Evolutionary conservation across 2,329 filamentous ascomycete species (phyloP).

Genomic region (Paracorniculantispora psalliotae): DNA sequence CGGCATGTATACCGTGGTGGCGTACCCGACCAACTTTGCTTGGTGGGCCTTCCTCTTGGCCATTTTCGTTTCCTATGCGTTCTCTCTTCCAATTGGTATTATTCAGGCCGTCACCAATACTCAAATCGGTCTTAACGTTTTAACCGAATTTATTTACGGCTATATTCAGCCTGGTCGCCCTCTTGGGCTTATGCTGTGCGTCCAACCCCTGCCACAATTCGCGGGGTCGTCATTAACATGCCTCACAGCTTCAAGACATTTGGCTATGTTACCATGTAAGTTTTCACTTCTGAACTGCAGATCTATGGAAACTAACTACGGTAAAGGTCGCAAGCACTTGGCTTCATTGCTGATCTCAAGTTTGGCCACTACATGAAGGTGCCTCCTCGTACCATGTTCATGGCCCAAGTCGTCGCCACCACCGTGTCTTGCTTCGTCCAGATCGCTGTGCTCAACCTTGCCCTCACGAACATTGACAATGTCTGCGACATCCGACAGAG

Average conservation of each 20-base stretch:
- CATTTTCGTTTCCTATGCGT: constrained; percentile 58
- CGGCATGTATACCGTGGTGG: constrained; percentile 50
- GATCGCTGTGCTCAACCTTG: constrained; percentile 58
- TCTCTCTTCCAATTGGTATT: constrained; percentile 63
- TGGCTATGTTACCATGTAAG: constrained; percentile 55
- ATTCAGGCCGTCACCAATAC: constrained; percentile 67
- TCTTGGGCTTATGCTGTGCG: constrained; percentile 66
- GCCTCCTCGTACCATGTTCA: constrained; percentile 62
- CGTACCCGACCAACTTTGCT: constrained; percentile 60
- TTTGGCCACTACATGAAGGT: constrained; percentile 72
- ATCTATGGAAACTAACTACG: background rate
- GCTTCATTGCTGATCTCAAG: constrained; percentile 62
- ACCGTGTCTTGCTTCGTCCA: constrained; percentile 64
- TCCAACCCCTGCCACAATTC: background rate
- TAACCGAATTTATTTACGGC: constrained; percentile 69
- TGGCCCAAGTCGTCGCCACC: constrained; percentile 60
- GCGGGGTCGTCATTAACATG: background rate
- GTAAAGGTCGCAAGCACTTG: constrained; percentile 52
- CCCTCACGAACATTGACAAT: constrained; percentile 54
- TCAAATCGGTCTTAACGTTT: constrained; percentile 67
- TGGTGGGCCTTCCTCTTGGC: constrained; percentile 71
- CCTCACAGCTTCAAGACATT: constrained; percentile 55
- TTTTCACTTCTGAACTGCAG: background rate
- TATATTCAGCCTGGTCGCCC: constrained; percentile 71
- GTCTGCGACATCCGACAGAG: constrained; percentile 56